phyloP scores from a whole-genome alignment of 2,329 filamentous ascomycete genomes.

The Aspergillus alliaceus region DNA sequence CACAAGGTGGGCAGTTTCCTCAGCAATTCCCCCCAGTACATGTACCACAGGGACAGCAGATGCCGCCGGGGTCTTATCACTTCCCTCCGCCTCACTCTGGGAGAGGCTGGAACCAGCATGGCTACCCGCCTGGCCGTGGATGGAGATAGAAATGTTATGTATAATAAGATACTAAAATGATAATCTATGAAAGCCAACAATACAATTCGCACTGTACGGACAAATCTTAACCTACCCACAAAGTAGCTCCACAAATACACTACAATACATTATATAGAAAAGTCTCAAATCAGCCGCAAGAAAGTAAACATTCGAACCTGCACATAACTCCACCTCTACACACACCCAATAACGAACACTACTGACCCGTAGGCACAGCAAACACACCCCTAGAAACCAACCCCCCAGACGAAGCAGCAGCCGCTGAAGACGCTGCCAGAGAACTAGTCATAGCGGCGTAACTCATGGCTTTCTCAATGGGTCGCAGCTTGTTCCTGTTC shows the following conservation, averaged over 20 bases:
- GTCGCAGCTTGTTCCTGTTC: slow-evolving; percentile 2
- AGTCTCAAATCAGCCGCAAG: no score
- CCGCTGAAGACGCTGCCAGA: background rate
- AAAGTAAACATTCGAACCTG: background rate
- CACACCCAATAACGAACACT: background rate
- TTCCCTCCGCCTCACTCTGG: slow-evolving; percentile 34
- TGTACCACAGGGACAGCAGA: slow-evolving; percentile 24
- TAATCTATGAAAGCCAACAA: background rate
- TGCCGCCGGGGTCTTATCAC: slow-evolving; percentile 32
- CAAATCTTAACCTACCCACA: background rate
- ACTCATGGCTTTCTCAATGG: background rate
- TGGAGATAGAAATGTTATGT: slow-evolving; percentile 11
- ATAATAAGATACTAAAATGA: background rate
- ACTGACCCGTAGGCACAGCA: background rate
- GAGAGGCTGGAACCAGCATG: slow-evolving; percentile 20
- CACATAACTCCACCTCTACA: background rate
- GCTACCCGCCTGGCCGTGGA: slow-evolving; percentile 16
- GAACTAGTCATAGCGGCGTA: background rate
- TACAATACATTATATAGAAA: no score
- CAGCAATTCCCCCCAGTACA: slow-evolving; percentile 24
- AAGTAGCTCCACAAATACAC: background rate
- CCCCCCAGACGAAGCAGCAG: background rate
- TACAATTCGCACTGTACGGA: background rate
- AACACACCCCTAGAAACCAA: background rate
- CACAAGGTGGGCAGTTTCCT: slow-evolving; percentile 12